A percentile compares a stretch with the other conserved stretches of the same genome.
phyloP scores from a whole-genome alignment of 306 rosid genomes.

The barrel medic (Medicago truncatula) region DNA sequence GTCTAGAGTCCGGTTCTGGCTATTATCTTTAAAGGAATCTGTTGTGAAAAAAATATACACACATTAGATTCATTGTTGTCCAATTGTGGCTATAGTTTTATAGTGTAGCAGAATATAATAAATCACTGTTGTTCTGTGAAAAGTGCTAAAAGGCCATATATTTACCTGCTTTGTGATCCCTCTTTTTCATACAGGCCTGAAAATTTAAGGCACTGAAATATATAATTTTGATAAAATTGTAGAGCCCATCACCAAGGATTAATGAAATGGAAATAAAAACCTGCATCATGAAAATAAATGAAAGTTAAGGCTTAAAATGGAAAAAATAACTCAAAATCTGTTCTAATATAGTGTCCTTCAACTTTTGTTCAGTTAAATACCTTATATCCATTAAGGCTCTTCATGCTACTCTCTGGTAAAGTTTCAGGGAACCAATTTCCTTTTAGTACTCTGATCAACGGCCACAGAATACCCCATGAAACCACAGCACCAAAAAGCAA shows the following conservation, averaged over 20 bases:
- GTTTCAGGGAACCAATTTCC: conserved; percentile 84
- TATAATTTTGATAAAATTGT: conserved; percentile 74
- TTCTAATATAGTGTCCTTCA: neutral
- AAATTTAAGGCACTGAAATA: conserved; percentile 62
- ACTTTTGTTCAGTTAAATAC: conserved; percentile 44
- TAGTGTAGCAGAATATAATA: neutral
- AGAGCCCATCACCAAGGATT: conserved; percentile 91
- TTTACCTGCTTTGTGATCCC: conserved; percentile 56
- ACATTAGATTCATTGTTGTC: neutral
- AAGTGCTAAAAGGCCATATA: conserved; percentile 1
- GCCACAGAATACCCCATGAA: conserved; percentile 98
- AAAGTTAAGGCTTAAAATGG: conserved; percentile 34
- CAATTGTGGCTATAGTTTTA: neutral
- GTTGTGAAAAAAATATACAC: neutral
- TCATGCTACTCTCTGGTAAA: conserved; percentile 83
- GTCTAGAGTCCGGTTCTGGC: conserved; percentile 46
- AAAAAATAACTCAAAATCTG: neutral
- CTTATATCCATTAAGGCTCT: conserved; percentile 92
- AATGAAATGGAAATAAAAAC: conserved; percentile 81
- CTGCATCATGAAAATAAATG: conserved; percentile 51
- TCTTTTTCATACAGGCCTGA: conserved; percentile 52
- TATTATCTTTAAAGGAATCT: conserved; percentile 38
- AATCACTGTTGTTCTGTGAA: neutral
- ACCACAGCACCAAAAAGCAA: conserved; percentile 83
- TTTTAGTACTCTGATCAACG: conserved; percentile 71